phyloP scores from a whole-genome alignment of 441 rosid genomes.

The Pelargonium cotyledonis region DNA sequence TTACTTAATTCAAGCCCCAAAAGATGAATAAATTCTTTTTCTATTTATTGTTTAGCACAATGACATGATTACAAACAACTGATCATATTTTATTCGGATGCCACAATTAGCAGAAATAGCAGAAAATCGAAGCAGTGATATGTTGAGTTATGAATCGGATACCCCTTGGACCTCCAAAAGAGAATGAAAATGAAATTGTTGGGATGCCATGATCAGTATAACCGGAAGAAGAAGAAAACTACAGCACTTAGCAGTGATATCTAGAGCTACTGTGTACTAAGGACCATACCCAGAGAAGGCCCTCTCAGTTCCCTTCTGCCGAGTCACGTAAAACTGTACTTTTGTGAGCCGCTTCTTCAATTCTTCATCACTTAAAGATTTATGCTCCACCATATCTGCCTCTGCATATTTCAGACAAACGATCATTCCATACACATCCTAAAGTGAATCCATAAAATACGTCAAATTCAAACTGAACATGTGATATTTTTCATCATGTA shows the following conservation, averaged over 20 bases:
- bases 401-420: conserved; percentile 21
- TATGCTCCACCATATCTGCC: conserved; percentile 31
- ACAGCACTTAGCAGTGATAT: background rate
- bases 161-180: no score
- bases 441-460: no score
- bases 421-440: background rate
- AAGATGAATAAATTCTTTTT: no score
- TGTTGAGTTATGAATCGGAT: no score
- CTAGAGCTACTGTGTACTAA: background rate
- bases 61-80: no score
- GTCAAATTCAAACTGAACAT: background rate
- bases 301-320: conserved; percentile 83
- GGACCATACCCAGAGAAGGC: conserved; percentile 73
- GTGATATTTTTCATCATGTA: background rate
- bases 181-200: background rate
- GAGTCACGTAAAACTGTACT: conserved; percentile 62
- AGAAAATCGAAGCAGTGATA: no score
- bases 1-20: no score
- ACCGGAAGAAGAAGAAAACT: no score
- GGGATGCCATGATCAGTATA: background rate
- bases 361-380: conserved; percentile 48
- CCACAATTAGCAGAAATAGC: no score
- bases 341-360: conserved; percentile 68
- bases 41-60: no score
- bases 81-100: no score